phyloP scores from a whole-genome alignment of 208 protist species.

The Novymonas esmeraldas region DNA sequence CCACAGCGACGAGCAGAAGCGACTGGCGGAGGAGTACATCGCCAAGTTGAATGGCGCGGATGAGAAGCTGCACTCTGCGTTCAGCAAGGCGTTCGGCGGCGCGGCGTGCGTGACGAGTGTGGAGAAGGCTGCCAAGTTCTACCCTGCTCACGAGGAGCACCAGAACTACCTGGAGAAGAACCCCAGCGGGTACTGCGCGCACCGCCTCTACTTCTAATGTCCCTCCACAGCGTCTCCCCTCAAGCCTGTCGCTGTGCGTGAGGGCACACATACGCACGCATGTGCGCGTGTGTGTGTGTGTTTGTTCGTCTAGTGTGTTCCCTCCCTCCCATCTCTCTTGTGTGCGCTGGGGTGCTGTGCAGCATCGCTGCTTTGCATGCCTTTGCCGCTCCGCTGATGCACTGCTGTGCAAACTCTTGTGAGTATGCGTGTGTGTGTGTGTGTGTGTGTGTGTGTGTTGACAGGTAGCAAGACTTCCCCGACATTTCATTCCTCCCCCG shows the following conservation, averaged over 20 bases:
- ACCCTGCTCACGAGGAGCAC: conserved; percentile 88
- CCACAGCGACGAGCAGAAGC: conserved; percentile 86
- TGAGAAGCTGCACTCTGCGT: conserved; percentile 56
- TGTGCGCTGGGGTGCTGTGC: too few relatives aligned
- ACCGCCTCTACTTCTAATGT: conserved; percentile 75
- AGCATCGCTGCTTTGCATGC: too few relatives aligned
- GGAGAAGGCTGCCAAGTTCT: conserved; percentile 71
- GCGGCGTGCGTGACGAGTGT: conserved; percentile 70
- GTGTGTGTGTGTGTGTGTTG: background rate
- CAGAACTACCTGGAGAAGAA: conserved; percentile 89
- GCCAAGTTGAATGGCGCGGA: conserved; percentile 68
- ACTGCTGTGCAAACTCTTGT: too few relatives aligned
- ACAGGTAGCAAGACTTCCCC: background rate
- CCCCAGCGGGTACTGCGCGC: conserved; percentile 77
- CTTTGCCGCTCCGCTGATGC: too few relatives aligned
- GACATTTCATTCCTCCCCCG: too few relatives aligned
- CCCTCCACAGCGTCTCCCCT: too few relatives aligned
- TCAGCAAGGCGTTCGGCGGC: conserved; percentile 70
- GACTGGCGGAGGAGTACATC: conserved; percentile 76
- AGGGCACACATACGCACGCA: too few relatives aligned
- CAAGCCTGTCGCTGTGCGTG: too few relatives aligned
- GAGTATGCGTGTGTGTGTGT: background rate
- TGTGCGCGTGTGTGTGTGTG: too few relatives aligned
- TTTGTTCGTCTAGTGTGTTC: too few relatives aligned
- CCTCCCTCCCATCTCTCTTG: too few relatives aligned